Evolutionary conservation across 1,139 yeast species (phyloP), one percentile per base, ranked within the genome.

Genomic region (Suhomyces choctaworum): DNA sequence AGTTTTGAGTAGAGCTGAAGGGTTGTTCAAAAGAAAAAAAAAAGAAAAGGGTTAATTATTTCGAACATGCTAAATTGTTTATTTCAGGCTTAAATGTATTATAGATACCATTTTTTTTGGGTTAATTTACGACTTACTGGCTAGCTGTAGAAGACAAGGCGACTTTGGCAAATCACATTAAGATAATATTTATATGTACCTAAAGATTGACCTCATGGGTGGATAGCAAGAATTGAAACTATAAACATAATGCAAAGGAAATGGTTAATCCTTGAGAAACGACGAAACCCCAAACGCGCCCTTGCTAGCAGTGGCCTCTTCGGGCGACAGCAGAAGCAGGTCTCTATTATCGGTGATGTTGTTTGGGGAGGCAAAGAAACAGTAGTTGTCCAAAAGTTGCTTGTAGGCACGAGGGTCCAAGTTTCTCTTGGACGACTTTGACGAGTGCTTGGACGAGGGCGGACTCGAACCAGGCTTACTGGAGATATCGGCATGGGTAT

Each of bases 361-460:
- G 8, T 29, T 34, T 9, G 37, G 26, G 5, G 58, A 48, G 3
- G 58, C 48, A 27, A 56, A 83, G 51, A 86, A 86, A 54, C 95
- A 86, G 58, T 82, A 86, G 39, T 79, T 78, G 42, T 83, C 82
- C 44, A 86, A 63, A 27, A 86, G 62, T 45, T 81, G 84, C 52
- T 80, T 78, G 55, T 86, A 86, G 1, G 82, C 69, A 42, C 75
- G 69, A 5, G 88, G 76, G 51, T 80, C 76, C 51, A 80, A 47
- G 20, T 17, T 17, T 17, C 20, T 17, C 8, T 17, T 13, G 24
- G 20, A 17, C 35, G 36, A 5, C 30, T 27, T 6, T 16, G 22
- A 16, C n/a, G 30, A 8, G 17, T 22, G 24, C 3, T 14, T 13
- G 7, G 20, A 17, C 8, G 20, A 7, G 20, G 20, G 6, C 6